Evolutionary conservation across 164 flowering plant genomes (phyloP), one percentile per base, ranked within the genome.

Genomic region (Dillenia suffruticosa): DNA sequence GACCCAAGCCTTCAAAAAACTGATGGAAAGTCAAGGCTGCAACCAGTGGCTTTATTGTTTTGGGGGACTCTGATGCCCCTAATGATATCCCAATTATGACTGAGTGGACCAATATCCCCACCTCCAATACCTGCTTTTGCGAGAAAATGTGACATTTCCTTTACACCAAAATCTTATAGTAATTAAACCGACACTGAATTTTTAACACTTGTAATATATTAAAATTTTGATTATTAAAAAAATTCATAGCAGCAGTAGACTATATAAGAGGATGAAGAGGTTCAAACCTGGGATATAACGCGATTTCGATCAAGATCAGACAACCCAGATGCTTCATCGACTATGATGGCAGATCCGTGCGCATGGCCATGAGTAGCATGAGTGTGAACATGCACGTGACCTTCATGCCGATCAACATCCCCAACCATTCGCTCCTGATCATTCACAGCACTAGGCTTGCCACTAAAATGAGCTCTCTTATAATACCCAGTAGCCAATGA

Each of bases 1-100:
- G 81, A 0, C 88, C 85, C 71, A 83, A 63, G 43, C 87, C 87
- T 26, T 83, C 87, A 58, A 83, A 83, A 45, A 83, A 76, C 57
- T 83, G 88, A 58, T 83, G 88, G 55, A 83, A 83, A 40, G 79
- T 66, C 68, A 83, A 54, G 32, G 88, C 88, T 10, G 70, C 85
- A 16, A 83, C 9, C 0, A 83, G 76, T 4, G 83, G 74, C 62
- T 74, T 81, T 16, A 83, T 75, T 11, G 81, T 79, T 7, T 68
- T 65, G 0, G 71, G 61, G 43, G 67, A 76, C 16, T 70, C 32
- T 2, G 83, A 77, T 40, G 85, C 83, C 1, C 87, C 87, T 44
- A 83, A 48, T 0, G 84, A 69, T 0, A 81, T 59, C 14, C 87
- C 87, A 12, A 81, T 83, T 0, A 83, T 72, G 9, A 81, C 78